Percentiles rank a stretch among this genome's conserved stretches.
Evolutionary conservation across 768 basidiomycete species (phyloP).

Genomic region (Amanita fuliginea): DNA sequence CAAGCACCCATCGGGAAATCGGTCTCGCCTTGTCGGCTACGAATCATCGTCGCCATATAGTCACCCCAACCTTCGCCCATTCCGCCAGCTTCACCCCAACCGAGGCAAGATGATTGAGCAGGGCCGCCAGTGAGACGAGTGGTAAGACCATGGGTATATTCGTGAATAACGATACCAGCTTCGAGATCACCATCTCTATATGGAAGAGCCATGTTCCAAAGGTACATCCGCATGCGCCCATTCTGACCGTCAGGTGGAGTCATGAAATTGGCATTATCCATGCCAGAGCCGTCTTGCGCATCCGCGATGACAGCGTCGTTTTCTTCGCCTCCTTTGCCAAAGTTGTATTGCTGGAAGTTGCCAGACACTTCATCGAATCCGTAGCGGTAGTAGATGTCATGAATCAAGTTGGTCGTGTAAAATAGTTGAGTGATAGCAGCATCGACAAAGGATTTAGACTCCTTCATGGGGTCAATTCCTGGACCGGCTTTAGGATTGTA

Average conservation of each 20-base stretch:
- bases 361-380: conserved; percentile 89
- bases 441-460: conserved; percentile 80
- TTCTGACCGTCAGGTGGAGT: conserved; percentile 78
- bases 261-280: conserved; percentile 90
- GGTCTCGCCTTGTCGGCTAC: conserved; percentile 61
- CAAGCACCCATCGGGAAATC: conserved; percentile 92
- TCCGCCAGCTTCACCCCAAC: conserved; percentile 92
- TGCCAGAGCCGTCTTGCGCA: conserved; percentile 92
- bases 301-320: conserved; percentile 89
- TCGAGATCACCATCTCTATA: conserved; percentile 95
- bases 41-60: conserved; percentile 80
- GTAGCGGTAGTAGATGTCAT: conserved; percentile 79
- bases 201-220: conserved; percentile 87
- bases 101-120: conserved; percentile 84
- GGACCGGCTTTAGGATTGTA: conserved; percentile 62
- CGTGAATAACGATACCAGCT: conserved; percentile 94
- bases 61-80: conserved; percentile 99
- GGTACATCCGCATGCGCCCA: conserved; percentile 92
- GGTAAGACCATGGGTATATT: conserved; percentile 80
- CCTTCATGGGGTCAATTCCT: conserved; percentile 44
- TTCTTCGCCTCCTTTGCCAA: conserved; percentile 79
- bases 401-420: conserved; percentile 74
- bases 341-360: conserved; percentile 99
- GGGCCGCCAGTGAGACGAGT: conserved; percentile 95
- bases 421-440: conserved; percentile 81